A percentile compares a stretch with the other conserved stretches of the same genome.
These are phyloP conservation scores for Pyricularia grisea DNA, from an alignment of 2,329 filamentous ascomycete species.

Conservation along the genomic window DNA sequence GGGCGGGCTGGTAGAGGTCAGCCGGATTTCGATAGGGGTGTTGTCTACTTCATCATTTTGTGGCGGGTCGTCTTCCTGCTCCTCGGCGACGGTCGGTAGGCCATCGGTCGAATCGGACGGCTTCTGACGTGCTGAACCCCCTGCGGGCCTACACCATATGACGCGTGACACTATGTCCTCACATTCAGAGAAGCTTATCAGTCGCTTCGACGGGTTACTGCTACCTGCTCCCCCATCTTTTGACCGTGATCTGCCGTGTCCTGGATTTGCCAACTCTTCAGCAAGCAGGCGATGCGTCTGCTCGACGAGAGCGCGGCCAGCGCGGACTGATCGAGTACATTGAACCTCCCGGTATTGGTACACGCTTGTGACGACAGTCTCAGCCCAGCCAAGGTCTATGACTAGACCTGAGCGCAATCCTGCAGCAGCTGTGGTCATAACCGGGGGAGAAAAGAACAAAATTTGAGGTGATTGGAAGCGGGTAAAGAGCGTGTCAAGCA, in stretches of 20 bases:
- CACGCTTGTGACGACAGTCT: conserved; percentile 75
- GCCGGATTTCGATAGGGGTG: conserved; percentile 21
- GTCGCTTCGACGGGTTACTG: conserved; percentile 14
- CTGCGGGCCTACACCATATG: conserved; percentile 60
- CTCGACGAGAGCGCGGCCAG: conserved; percentile 61
- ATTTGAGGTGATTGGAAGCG: conserved; percentile 73
- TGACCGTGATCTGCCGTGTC: conserved; percentile 13
- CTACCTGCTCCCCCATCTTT: conserved; percentile 17
- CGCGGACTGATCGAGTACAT: conserved; percentile 61
- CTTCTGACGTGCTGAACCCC: conserved; percentile 5
- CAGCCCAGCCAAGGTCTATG: conserved; percentile 86
- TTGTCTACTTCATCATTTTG: neutral
- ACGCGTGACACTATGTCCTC: conserved; percentile 70
- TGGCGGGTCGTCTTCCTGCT: conserved; percentile 34
- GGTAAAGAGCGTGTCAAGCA: conserved; percentile 70
- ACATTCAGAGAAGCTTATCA: conserved; percentile 65
- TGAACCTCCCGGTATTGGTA: conserved; percentile 84
- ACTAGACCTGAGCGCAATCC: conserved; percentile 80
- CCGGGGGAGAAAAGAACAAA: conserved; percentile 68
- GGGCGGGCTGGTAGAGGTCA: conserved; percentile 38
- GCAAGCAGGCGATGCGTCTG: conserved; percentile 58
- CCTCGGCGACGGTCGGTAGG: conserved; percentile 45
- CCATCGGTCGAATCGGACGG: conserved; percentile 17
- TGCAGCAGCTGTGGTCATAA: conserved; percentile 66
- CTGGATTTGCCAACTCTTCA: conserved; percentile 16